Conservation (phyloP, 2,329 filamentous ascomycete genomes). For the Colletotrichum higginsianum region DNA sequence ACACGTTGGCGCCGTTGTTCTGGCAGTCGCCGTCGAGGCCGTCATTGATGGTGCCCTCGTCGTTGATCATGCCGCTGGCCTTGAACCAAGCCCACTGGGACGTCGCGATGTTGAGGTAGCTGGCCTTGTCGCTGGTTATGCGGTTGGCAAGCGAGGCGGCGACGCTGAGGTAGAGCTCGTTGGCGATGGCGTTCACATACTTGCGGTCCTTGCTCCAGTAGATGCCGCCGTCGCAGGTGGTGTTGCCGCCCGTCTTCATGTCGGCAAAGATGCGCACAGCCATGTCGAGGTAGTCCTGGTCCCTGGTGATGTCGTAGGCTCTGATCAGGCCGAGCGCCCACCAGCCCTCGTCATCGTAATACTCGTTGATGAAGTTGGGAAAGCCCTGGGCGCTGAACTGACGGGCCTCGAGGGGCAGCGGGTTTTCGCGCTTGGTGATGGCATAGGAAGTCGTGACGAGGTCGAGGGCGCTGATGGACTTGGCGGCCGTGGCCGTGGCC, state of each 20-base stretch:
- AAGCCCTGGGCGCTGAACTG: slow-evolving; percentile 47
- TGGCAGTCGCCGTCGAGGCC: slow-evolving; percentile 63
- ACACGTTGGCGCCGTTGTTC: slow-evolving; percentile 66
- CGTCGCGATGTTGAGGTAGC: slow-evolving; percentile 65
- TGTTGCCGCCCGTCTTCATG: slow-evolving; percentile 64
- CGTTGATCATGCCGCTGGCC: slow-evolving; percentile 66
- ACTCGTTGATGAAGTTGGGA: slow-evolving; percentile 65
- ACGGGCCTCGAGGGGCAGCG: slow-evolving; percentile 49
- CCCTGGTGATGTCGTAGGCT: slow-evolving; percentile 67
- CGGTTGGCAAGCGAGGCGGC: slow-evolving; percentile 69
- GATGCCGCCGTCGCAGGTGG: slow-evolving; percentile 68
- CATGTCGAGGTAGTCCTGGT: slow-evolving; percentile 66
- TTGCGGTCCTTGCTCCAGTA: slow-evolving; percentile 69
- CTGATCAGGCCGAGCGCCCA: slow-evolving; percentile 74
- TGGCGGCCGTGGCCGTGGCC: slow-evolving; percentile 54
- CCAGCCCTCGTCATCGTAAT: slow-evolving; percentile 75
- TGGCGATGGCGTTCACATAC: slow-evolving; percentile 70
- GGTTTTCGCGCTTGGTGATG: slow-evolving; percentile 47
- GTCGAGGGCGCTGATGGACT: slow-evolving; percentile 54
- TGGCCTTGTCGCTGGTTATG: slow-evolving; percentile 52
- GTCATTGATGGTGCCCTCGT: slow-evolving; percentile 66
- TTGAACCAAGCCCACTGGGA: slow-evolving; percentile 69
- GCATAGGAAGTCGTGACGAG: slow-evolving; percentile 57
- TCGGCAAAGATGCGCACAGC: slow-evolving; percentile 70
- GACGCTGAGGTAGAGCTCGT: slow-evolving; percentile 70